These are phyloP conservation scores for Alloteropsis semialata DNA, from an alignment of 176 grass and related monocot species.

Conservation along the genomic window DNA sequence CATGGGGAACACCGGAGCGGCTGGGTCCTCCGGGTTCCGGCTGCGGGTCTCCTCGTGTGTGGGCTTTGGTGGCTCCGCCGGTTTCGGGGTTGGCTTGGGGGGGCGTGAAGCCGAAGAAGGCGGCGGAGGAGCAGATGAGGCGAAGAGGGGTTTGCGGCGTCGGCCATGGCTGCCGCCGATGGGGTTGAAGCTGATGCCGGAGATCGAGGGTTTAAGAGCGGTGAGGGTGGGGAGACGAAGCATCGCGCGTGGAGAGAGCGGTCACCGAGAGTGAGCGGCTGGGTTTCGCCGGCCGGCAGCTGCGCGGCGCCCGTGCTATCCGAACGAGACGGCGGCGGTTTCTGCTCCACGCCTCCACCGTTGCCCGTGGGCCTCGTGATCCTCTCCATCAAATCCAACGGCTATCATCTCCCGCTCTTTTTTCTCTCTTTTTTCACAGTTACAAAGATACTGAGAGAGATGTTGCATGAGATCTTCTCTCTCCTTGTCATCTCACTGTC, in stretches of 20 bases:
- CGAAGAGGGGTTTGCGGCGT: background rate
- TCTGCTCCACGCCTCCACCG: background rate
- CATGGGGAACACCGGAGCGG: slow-evolving; percentile 5
- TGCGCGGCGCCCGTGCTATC: slow-evolving; percentile 25
- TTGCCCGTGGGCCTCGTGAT: background rate
- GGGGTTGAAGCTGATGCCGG: background rate
- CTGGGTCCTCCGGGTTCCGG: background rate
- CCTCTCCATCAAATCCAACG: no score
- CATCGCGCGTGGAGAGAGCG: slow-evolving; percentile 12
- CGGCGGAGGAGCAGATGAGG: slow-evolving; percentile 32
- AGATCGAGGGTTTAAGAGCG: slow-evolving; percentile 40
- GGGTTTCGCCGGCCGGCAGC: background rate
- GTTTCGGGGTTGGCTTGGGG: slow-evolving; percentile 22
- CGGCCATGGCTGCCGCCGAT: slow-evolving; percentile 10
- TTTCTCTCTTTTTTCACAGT: no score
- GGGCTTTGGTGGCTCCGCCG: slow-evolving; percentile 1
- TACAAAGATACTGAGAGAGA: no score
- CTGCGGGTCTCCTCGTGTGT: background rate
- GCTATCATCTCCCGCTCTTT: no score
- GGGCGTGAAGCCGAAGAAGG: slow-evolving; percentile 14
- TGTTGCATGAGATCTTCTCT: no score
- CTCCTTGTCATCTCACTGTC: no score
- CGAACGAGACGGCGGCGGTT: background rate
- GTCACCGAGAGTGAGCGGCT: background rate
- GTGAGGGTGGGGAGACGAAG: slow-evolving; percentile 40